A percentile compares a stretch with the other conserved stretches of the same genome.
Conservation (phyloP, 495 filamentous ascomycete genomes). For the Achaetomiella virescens region DNA sequence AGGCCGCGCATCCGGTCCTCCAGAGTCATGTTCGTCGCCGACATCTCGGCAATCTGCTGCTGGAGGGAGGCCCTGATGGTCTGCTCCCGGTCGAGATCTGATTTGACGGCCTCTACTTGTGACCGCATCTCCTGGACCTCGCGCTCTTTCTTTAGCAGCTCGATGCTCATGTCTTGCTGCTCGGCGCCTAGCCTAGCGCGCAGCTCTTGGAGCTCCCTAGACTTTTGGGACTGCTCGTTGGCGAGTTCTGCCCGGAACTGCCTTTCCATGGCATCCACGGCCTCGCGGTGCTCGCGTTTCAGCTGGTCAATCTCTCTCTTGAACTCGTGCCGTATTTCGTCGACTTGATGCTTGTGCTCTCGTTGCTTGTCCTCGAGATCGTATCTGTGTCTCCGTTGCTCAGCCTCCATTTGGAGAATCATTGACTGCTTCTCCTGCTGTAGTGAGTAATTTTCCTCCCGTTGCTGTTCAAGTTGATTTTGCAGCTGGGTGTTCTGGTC, state of each 20-base stretch:
- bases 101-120: constrained; percentile 48
- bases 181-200: constrained; percentile 55
- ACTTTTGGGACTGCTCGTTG: constrained; percentile 52
- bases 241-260: constrained; percentile 41
- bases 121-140: constrained; percentile 51
- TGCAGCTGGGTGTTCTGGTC: constrained; percentile 51
- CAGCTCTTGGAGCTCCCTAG: constrained; percentile 61
- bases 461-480: constrained; percentile 53
- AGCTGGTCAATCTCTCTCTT: constrained; percentile 26
- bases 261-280: constrained; percentile 41
- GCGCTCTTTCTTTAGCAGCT: constrained; percentile 55
- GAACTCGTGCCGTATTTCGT: constrained; percentile 37
- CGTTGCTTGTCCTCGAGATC: constrained; percentile 36
- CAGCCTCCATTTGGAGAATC: constrained; percentile 23
- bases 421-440: constrained; percentile 36
- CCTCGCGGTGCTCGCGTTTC: constrained; percentile 30
- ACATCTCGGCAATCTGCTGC: constrained; percentile 57
- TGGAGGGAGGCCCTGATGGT: constrained; percentile 20
- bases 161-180: constrained; percentile 55
- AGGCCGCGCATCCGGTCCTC: constrained; percentile 70
- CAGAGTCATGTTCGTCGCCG: constrained; percentile 56
- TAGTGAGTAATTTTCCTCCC: constrained; percentile 49
- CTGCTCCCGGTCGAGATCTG: constrained; percentile 54
- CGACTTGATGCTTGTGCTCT: constrained; percentile 27
- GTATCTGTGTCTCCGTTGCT: constrained; percentile 32